Evolutionary conservation across 768 basidiomycete species (phyloP).

Genomic region (Phallus indusiatus): DNA sequence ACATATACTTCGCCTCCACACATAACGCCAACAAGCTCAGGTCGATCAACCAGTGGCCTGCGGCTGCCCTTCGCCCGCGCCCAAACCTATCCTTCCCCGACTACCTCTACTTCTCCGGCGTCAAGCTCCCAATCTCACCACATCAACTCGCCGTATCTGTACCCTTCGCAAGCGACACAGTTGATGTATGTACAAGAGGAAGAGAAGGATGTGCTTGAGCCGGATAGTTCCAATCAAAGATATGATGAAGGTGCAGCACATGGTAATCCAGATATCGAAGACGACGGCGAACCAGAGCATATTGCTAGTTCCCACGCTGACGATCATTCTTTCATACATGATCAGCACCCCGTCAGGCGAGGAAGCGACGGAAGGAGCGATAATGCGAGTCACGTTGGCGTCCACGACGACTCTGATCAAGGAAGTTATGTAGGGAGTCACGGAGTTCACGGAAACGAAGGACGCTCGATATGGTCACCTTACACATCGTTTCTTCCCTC

Average conservation of each 20-base stretch:
- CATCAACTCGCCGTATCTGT: background rate
- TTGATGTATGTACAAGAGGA: background rate
- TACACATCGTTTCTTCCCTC: slow-evolving; percentile 1
- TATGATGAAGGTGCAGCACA: background rate
- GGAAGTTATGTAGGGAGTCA: background rate
- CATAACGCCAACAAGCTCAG: background rate
- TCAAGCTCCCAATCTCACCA: background rate
- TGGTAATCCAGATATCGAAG: background rate
- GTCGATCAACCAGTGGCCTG: background rate
- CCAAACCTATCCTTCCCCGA: background rate
- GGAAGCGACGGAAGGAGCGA: background rate
- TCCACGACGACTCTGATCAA: background rate
- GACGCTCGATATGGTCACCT: background rate
- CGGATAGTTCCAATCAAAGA: background rate
- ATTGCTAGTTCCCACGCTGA: background rate
- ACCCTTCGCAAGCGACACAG: background rate
- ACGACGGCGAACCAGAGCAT: background rate
- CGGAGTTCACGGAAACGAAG: background rate
- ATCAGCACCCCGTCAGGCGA: background rate
- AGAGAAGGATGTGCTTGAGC: background rate
- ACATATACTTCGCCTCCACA: background rate
- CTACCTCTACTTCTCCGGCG: background rate
- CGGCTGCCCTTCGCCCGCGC: background rate
- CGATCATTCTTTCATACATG: background rate
- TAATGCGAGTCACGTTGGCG: background rate